Conservation (phyloP, 495 filamentous ascomycete species). For the Aspergillus ellipticus region DNA sequence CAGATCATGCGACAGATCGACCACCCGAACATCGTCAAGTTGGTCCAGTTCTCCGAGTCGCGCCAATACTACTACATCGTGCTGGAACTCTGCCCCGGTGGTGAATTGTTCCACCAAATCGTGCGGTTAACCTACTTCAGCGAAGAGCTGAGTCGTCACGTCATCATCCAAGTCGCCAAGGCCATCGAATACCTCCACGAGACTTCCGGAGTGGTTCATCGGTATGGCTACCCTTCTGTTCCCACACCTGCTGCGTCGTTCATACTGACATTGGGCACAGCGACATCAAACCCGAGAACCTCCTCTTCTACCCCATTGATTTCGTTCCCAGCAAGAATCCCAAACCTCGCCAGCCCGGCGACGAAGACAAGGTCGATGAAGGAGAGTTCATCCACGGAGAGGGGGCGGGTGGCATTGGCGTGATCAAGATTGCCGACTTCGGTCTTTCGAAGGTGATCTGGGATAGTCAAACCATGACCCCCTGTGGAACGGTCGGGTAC, state of each 20-base stretch:
- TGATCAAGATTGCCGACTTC: slow-evolving; percentile 97
- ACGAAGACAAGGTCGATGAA: slow-evolving; percentile 97
- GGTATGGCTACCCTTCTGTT: slow-evolving; percentile 55
- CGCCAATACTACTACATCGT: slow-evolving; percentile 96
- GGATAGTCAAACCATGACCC: slow-evolving; percentile 99
- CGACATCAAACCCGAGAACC: slow-evolving; percentile 98
- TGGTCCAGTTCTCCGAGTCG: slow-evolving; percentile 91
- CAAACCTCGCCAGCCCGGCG: slow-evolving; percentile 72
- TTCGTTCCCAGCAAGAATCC: slow-evolving; percentile 77
- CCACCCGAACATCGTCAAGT: slow-evolving; percentile 90
- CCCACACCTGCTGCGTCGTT: slow-evolving; percentile 21
- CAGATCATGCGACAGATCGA: slow-evolving; percentile 97
- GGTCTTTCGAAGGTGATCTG: slow-evolving; percentile 96
- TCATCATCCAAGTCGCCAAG: slow-evolving; percentile 89
- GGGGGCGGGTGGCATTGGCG: slow-evolving; percentile 89
- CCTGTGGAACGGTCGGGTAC: slow-evolving; percentile 96
- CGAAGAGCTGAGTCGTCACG: slow-evolving; percentile 89
- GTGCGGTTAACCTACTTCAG: slow-evolving; percentile 98
- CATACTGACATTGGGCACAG: slow-evolving; percentile 42
- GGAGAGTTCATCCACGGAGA: slow-evolving; percentile 84
- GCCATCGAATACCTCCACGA: slow-evolving; percentile 94
- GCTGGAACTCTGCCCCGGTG: slow-evolving; percentile 89
- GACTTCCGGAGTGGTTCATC: slow-evolving; percentile 90
- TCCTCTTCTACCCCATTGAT: slow-evolving; percentile 84
- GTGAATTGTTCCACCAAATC: slow-evolving; percentile 98